These are phyloP conservation scores for Neolecta irregularis DNA, from an alignment of 1,139 yeast species.

Conservation along the genomic window DNA sequence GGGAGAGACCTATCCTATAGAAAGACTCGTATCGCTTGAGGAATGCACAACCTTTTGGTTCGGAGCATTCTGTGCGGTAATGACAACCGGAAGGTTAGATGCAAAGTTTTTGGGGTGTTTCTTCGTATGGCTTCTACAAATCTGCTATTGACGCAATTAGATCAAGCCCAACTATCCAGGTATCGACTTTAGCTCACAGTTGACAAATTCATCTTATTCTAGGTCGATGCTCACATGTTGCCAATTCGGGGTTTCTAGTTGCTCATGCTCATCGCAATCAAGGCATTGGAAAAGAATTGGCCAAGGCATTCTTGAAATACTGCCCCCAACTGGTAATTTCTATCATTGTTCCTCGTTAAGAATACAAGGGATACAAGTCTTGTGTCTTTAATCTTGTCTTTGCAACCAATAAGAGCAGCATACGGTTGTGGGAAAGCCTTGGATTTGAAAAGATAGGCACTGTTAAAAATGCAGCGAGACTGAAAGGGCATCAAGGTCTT, in stretches of 20 bases:
- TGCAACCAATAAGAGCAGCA: slow-evolving; percentile 72
- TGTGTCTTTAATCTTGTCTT: slow-evolving; percentile 74
- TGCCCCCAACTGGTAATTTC: slow-evolving; percentile 52
- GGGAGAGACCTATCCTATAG: too few relatives aligned
- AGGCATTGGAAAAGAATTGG: slow-evolving; percentile 75
- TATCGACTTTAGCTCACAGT: too few relatives aligned
- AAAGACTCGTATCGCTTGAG: too few relatives aligned
- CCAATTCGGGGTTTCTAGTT: slow-evolving; percentile 76
- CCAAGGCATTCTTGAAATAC: slow-evolving; percentile 79
- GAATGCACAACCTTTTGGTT: too few relatives aligned
- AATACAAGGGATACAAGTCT: slow-evolving; percentile 75
- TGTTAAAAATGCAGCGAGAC: slow-evolving; percentile 68
- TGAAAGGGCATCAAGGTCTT: slow-evolving; percentile 68
- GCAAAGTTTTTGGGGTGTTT: too few relatives aligned
- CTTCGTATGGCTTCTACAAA: too few relatives aligned
- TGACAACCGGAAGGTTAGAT: too few relatives aligned
- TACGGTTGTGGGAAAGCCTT: slow-evolving; percentile 63
- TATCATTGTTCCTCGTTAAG: slow-evolving; percentile 23
- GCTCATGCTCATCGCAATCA: slow-evolving; percentile 87
- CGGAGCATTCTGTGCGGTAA: too few relatives aligned
- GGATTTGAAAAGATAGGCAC: slow-evolving; percentile 67
- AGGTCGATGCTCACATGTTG: slow-evolving; percentile 84
- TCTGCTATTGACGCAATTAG: too few relatives aligned
- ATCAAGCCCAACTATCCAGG: slow-evolving; percentile 79
- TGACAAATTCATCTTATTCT: too few relatives aligned